Base-by-base conservation (phyloP, 768 basidiomycete species). In the Amanita pseudoporphyria region DNA sequence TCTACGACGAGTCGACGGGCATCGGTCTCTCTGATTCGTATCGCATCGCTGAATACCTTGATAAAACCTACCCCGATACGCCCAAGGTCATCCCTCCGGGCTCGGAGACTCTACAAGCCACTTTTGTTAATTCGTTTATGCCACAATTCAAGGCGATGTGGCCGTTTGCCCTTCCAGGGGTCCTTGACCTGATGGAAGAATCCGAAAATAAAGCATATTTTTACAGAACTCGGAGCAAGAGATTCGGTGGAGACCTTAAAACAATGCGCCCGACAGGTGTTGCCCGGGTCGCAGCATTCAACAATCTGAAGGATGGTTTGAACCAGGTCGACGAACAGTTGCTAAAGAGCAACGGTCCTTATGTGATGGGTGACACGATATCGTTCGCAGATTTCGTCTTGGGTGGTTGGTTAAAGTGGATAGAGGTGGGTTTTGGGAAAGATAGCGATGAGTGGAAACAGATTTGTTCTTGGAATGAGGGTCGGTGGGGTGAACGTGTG, bases 41-140 rank as follows among this genome's bases (percentile, higher is more conserved):
- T 24, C 54, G 47, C 44, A 76, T 76, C 48, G 72, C 66, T 0
- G 51, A 64, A 13, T 74, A 77, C 57, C 62, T 76, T 47, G 75
- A 76, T 43, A 59, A 64, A 2, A 57, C 59, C 1, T 77, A 71
- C 59, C 69, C 72, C 0, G 56, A 62, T 35, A 63, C 64, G 0
- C 69, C 65, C 1, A 48, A 44, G 5, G 58, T 73, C 5, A 45
- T 72, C 42, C 68, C 65, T 0, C 33, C 49, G 6, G 66, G 66
- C n/a, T 64, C 66, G 0, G 56, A 55, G 45, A 60, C 46, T 60
- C 54, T 73, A 22, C 53, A 67, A n/a, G 55, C 52, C 2, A 65
- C 63, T 1, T 69, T 70, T 53, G 45, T 49, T 18, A 41, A 30
- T 19, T 38, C 51, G 41, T 45, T 58, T 10, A 24, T 55, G 41